These are phyloP conservation scores for Auriculariales sp. DNA, from an alignment of 768 basidiomycete genomes.

Conservation along the genomic window DNA sequence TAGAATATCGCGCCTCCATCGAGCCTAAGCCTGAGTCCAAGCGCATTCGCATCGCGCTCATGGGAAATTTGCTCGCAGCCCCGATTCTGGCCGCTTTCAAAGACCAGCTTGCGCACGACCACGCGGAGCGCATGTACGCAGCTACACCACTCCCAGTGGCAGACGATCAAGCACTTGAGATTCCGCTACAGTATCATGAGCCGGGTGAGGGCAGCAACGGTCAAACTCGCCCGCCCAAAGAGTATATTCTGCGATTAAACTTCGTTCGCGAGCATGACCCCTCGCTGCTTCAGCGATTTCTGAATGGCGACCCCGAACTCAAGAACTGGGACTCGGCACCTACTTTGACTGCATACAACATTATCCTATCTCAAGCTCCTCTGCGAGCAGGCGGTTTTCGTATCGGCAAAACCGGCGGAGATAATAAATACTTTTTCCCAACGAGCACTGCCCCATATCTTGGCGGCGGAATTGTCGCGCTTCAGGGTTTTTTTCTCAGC, in stretches of 20 bases:
- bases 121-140: constrained; percentile 30
- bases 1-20: constrained; percentile 29
- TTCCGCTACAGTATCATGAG: background rate
- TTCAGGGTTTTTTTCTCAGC: constrained; percentile 35
- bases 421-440: constrained; percentile 40
- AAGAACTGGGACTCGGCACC: constrained; percentile 44
- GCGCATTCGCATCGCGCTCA: constrained; percentile 33
- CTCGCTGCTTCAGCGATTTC: constrained; percentile 15
- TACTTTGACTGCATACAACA: constrained; percentile 46
- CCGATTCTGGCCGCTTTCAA: constrained; percentile 20
- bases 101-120: constrained; percentile 34
- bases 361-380: constrained; percentile 40
- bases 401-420: constrained; percentile 26
- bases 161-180: constrained; percentile 4
- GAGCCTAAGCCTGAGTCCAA: constrained; percentile 27
- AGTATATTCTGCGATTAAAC: background rate
- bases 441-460: constrained; percentile 15
- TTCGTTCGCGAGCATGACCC: background rate
- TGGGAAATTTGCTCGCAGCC: constrained; percentile 36
- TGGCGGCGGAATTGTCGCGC: constrained; percentile 42
- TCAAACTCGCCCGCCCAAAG: background rate
- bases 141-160: constrained; percentile 26
- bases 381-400: constrained; percentile 34
- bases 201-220: background rate
- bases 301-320: constrained; percentile 38